Evolutionary conservation across 176 grass and related monocot species (phyloP), one percentile per base, ranked within the genome.

Genomic region (Oryza coarctata): DNA sequence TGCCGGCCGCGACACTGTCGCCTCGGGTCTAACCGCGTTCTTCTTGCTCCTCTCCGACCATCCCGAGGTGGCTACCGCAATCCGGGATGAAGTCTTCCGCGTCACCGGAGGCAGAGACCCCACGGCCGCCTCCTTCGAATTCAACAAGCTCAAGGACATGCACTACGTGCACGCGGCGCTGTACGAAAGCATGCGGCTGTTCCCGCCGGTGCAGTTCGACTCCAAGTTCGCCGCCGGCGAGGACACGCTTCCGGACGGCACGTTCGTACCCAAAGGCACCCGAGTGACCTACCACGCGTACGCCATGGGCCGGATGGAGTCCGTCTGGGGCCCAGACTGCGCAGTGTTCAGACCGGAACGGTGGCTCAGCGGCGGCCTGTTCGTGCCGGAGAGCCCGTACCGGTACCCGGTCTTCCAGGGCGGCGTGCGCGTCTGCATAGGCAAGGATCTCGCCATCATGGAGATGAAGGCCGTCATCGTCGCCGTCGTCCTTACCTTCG

Each of bases 321-420:
- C 89, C 34, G 71, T 92, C 1, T 97, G 95, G 95, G 95, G 92
- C 17, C 66, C 81, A 31, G 86, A 97, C 79, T 97, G 86, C 81
- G 55, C 33, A 41, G 92, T 89, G 71, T 97, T 91, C 84, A 84
- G 80, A 3, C 95, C 95, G 7, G 83, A 89, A 29, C 75, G 95
- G 12, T 97, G 95, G 95, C 81, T 97, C 18, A 70, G 49, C 14
- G 81, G 32, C 30, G 86, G 80, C 0, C 75, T 26, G 14, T 97
- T 97, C 88, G 36, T 44, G 69, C 74, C 86, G 7, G 84, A 93
- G 78, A 94, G 90, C 84, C 90, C 92, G 49, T 97, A 87, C 89
- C 74, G 87, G 4, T 93, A 93, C 90, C 92, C 95, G 3, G 92
- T 97, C 30, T 97, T 97, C 87, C 95, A 97, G 15, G 95, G 85